A percentile compares a stretch with the other conserved stretches of the same genome.
These are phyloP conservation scores for Pezicula radicicola DNA, from an alignment of 2,329 filamentous ascomycete species.

Conservation along the genomic window DNA sequence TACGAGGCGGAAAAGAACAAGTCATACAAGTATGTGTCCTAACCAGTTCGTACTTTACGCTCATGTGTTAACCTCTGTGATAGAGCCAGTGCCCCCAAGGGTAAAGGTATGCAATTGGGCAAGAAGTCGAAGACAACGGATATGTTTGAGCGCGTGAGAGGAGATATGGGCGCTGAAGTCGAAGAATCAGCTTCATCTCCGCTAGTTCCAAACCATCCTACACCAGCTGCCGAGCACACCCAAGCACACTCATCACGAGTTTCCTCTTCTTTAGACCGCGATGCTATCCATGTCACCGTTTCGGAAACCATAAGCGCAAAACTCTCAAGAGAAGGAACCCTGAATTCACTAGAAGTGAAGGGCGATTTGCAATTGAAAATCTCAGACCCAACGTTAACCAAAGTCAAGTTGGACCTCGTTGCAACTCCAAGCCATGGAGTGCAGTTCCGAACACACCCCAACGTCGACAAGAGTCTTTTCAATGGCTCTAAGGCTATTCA, in stretches of 20 bases:
- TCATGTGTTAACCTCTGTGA: slow-evolving; percentile 23
- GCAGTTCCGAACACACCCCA: slow-evolving; percentile 93
- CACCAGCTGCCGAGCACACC: slow-evolving; percentile 49
- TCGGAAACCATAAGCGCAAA: slow-evolving; percentile 89
- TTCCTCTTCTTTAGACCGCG: slow-evolving; percentile 70
- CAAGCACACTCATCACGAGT: slow-evolving; percentile 48
- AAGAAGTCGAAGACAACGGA: slow-evolving; percentile 98
- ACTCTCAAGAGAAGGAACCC: slow-evolving; percentile 79
- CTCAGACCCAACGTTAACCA: slow-evolving; percentile 82
- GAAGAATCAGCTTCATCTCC: slow-evolving; percentile 65
- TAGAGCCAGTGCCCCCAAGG: slow-evolving; percentile 67
- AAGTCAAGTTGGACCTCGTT: slow-evolving; percentile 80
- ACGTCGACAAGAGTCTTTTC: slow-evolving; percentile 89
- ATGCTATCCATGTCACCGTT: slow-evolving; percentile 84
- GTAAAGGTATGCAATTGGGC: slow-evolving; percentile 98
- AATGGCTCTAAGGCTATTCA: slow-evolving; percentile 81
- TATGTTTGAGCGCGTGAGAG: slow-evolving; percentile 94
- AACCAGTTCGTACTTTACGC: neutral
- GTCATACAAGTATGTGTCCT: slow-evolving; percentile 64
- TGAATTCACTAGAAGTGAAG: slow-evolving; percentile 85
- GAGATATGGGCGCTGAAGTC: slow-evolving; percentile 82
- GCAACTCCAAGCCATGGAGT: slow-evolving; percentile 77
- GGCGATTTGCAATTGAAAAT: slow-evolving; percentile 92
- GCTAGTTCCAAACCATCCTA: slow-evolving; percentile 54
- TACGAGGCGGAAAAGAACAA: slow-evolving; percentile 99